These are phyloP conservation scores for Colletotrichum siamense DNA, from an alignment of 2,329 filamentous ascomycete species.

Conservation along the genomic window DNA sequence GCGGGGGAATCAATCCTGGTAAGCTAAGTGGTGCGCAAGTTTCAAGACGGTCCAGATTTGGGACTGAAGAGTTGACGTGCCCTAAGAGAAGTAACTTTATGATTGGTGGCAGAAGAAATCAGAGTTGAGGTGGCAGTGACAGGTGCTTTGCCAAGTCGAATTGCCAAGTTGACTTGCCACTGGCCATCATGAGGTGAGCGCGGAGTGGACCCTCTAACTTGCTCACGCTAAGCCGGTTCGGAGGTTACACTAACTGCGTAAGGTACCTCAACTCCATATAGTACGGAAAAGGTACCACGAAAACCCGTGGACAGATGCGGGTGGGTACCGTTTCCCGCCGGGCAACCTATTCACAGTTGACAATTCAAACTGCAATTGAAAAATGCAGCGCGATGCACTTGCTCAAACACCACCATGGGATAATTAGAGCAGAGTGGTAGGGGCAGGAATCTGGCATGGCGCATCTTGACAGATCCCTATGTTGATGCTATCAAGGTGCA, in stretches of 20 bases:
- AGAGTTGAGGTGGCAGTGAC: not conserved
- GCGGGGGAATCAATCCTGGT: not conserved
- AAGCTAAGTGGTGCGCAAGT: not conserved
- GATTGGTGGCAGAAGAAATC: not conserved
- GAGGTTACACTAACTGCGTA: not conserved
- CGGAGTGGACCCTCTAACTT: not conserved
- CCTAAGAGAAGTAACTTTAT: not conserved
- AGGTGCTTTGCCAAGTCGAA: not conserved
- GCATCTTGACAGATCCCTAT: not conserved
- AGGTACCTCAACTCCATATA: not conserved
- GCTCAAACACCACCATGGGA: not conserved
- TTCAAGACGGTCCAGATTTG: not conserved
- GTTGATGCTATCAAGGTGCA: not conserved
- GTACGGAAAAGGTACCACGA: not conserved
- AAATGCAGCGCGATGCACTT: not conserved
- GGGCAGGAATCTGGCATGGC: not conserved
- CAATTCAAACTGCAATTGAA: not conserved
- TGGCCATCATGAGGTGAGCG: not conserved
- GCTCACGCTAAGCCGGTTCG: conserved; percentile 1
- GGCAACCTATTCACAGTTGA: not conserved
- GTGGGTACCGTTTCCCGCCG: not conserved
- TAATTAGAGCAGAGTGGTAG: not conserved
- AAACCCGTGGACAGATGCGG: not conserved
- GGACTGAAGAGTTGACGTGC: not conserved
- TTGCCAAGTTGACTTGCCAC: not conserved